Base-by-base conservation (phyloP, 78 protist species). In the Dictyostelium firmibasis region DNA sequence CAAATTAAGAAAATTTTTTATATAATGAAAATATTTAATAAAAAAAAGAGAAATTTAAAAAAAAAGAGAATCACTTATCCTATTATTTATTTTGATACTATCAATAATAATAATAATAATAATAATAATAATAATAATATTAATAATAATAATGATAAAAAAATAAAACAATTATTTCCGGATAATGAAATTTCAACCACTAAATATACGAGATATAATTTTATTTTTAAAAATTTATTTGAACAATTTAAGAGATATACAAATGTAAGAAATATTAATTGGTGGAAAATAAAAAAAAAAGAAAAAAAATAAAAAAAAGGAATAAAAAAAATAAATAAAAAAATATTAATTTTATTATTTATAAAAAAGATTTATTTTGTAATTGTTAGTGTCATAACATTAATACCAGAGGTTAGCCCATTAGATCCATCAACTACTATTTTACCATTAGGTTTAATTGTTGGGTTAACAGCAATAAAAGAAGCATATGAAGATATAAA, bases 401-500 rank as follows among this genome's bases (percentile, higher is more conserved):
- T 88, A 6, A 57, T 94, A 4, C 88, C 95, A 11, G 35, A 8
- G 16, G 72, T 92, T 4, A 95, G 98, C 11, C 92, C 97, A 31
- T 11, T 96, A 9, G 31, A 20, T 27, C 97, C 98, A 16, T 23
- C 31, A 53, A 96, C 96, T 7, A 14, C 98, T 11, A 44, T 97
- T 13, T 23, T 97, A 18, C 98, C 98, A 29, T 74, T 96, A 14
- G 84, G 50, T 14, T 4, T 97, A 29, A 96, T 97, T 11, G 53
- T 97, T 41, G 72, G 47, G 13, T 91, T 97, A 14, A 64, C 97
- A 23, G 87, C 88, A 13, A 57, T 95, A 35, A 72, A 75, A 10
- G 97, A 96, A 6, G 98, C 85, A 3, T 38, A 14, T 31, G 98
- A 97, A 64, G 98, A 97, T 79, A 85, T 27, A n/a, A 69, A 38